Evolutionary conservation across 108 stramenopile species (phyloP).

Genomic region (Tribonema minus): DNA sequence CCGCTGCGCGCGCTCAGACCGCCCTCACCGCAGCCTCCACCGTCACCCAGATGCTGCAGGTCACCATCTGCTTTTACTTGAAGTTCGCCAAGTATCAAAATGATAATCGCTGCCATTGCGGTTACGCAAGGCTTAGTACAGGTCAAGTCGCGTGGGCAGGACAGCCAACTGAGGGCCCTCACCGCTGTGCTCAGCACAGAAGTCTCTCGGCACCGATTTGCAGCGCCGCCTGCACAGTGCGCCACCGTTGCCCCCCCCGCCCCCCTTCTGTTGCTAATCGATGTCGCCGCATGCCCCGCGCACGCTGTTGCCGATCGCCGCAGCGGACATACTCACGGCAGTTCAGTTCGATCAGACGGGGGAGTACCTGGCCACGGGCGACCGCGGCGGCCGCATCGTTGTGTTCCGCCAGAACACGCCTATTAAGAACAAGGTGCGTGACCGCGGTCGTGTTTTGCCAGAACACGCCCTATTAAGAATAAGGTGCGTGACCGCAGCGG

Average conservation of each 20-base stretch:
- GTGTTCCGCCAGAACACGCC: constrained; percentile 39
- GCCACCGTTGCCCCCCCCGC: no score
- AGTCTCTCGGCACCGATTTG: no score
- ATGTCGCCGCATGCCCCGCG: not conserved
- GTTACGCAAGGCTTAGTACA: not conserved
- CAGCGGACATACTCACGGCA: constrained; percentile 39
- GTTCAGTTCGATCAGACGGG: constrained; percentile 28
- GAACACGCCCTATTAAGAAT: not conserved
- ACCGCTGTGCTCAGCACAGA: not conserved
- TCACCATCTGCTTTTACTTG: not conserved
- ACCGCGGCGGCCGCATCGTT: constrained; percentile 33
- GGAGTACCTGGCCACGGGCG: constrained; percentile 32
- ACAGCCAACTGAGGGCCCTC: not conserved
- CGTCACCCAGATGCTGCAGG: not conserved
- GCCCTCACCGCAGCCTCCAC: no score
- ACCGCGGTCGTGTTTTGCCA: not conserved
- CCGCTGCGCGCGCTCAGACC: no score
- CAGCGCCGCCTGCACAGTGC: not conserved
- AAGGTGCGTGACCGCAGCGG: not conserved
- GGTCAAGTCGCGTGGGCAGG: not conserved
- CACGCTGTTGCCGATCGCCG: not conserved
- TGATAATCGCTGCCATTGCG: no score
- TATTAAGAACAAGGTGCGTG: constrained; percentile 22
- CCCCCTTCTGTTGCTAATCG: not conserved
- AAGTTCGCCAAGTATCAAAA: no score